Conservation (phyloP, 805 yeast genomes). For the Kazachstania kunashirensis region DNA sequence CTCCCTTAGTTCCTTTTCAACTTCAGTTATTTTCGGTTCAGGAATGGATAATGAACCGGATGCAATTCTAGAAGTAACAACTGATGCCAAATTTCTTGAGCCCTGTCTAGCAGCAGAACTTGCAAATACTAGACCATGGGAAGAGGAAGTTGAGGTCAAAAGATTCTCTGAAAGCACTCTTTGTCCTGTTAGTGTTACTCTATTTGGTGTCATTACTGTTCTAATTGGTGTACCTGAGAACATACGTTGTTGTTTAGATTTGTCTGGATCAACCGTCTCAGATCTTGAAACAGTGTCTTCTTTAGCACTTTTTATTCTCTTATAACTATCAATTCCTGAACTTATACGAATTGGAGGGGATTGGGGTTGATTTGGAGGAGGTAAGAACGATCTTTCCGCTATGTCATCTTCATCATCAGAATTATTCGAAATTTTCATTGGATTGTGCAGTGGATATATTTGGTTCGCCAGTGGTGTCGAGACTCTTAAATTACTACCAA, state of each 20-base stretch:
- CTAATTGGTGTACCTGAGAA: constrained; percentile 27
- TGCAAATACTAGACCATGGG: constrained; percentile 12
- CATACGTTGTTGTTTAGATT: constrained; percentile 28
- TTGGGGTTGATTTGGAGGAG: constrained; percentile 32
- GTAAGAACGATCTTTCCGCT: constrained; percentile 28
- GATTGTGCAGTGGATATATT: constrained; percentile 27
- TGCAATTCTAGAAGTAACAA: constrained; percentile 30
- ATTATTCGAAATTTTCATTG: constrained; percentile 15
- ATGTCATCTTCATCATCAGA: constrained; percentile 27
- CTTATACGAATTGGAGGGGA: constrained; percentile 32
- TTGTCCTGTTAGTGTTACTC: constrained; percentile 19
- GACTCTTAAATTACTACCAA: constrained; percentile 20
- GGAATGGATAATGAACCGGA: constrained; percentile 38
- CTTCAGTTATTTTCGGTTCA: constrained; percentile 35
- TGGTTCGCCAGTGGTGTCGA: constrained; percentile 35
- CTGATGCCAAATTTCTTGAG: neutral
- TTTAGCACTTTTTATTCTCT: constrained; percentile 25
- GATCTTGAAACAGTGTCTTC: constrained; percentile 33
- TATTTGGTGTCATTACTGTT: constrained; percentile 21
- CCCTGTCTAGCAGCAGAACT: neutral
- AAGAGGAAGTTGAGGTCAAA: constrained; percentile 8
- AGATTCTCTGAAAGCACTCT: constrained; percentile 22
- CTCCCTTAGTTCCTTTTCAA: constrained; percentile 31
- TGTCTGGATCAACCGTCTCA: constrained; percentile 31
- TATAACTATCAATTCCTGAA: constrained; percentile 26